These are phyloP conservation scores for Vanilla planifolia DNA, from an alignment of 106 monocot species.

Conservation along the genomic window DNA sequence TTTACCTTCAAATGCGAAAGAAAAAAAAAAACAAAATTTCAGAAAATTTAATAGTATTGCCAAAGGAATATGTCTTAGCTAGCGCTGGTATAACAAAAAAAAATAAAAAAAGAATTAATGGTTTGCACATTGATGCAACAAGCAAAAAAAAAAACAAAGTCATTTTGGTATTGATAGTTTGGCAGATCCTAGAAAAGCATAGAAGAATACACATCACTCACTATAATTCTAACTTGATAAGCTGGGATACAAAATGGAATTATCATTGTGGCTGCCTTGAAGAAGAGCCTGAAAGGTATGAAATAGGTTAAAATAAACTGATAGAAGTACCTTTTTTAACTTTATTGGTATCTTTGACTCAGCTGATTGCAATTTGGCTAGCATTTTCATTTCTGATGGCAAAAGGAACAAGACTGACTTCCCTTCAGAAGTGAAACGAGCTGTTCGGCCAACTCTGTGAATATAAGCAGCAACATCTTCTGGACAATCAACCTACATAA, in stretches of 20 bases:
- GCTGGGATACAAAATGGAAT: too few species aligned
- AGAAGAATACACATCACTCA: not conserved
- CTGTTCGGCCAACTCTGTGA: conserved; percentile 95
- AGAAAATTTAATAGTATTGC: too few species aligned
- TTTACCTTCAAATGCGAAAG: conserved; percentile 35
- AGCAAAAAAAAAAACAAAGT: not conserved
- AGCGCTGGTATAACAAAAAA: too few species aligned
- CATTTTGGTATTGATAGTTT: not conserved
- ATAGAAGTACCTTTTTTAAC: conserved; percentile 49
- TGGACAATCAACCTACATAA: conserved; percentile 84
- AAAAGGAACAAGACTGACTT: conserved; percentile 70
- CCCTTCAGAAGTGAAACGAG: conserved; percentile 78
- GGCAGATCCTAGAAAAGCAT: not conserved
- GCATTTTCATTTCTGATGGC: conserved; percentile 80
- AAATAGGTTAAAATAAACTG: not conserved
- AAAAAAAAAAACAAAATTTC: too few species aligned
- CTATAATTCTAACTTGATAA: too few species aligned
- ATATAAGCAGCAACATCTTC: conserved; percentile 85
- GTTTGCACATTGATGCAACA: too few species aligned
- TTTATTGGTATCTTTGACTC: conserved; percentile 84
- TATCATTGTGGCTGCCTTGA: too few species aligned
- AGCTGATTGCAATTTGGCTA: conserved; percentile 62
- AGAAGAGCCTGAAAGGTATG: too few species aligned
- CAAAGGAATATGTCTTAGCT: too few species aligned
- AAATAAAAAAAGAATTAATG: not conserved